Evolutionary conservation across 345 rosid species (phyloP), one percentile per base, ranked within the genome.

Genomic region (Streptanthus diversifolius): DNA sequence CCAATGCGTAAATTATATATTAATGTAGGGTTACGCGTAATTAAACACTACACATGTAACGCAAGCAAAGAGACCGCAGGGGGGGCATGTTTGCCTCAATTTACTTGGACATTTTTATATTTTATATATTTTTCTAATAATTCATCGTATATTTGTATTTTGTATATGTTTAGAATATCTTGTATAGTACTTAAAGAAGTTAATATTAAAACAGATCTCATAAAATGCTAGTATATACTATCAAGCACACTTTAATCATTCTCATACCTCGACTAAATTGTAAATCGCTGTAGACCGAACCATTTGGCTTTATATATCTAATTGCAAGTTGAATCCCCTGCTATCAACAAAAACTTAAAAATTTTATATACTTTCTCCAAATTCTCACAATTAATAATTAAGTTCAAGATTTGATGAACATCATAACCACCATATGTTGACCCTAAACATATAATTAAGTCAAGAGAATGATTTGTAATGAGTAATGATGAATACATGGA

Each of bases 21-120:
- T 67, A 60, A 59, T 75, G 63, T 68, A 75, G 68, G 68, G 68
- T 75, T 67, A 67, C 45, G 24, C 73, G 47, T 67, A 75, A 60
- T 41, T 49, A 58, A 67, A 67, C 78, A 66, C 61, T 57, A 57
- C 78, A 74, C 78, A 66, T 74, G 72, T 55, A 45, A 48, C 60
- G 17, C 47, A 67, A 60, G 47, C 68, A 66, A 75, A 75, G 55
- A 67, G 68, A 21, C 47, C 73, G 15, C 36, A 10, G 19, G 59
- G 68, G 68, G 72, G 68, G 54, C 73, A 75, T 68, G 55, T 51
- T 68, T 68, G 73, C 68, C 62, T 60, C 36, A 41, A 52, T 60
- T 51, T 68, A 60, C 36, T 60, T 66, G 68, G 63, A 75, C 73
- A 67, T 11, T 19, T 19, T 49, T 45, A 3, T 63, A 19, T 21